Evolutionary conservation across 2,329 filamentous ascomycete genomes (phyloP).

Genomic region (Amauroascus verrucosus): DNA sequence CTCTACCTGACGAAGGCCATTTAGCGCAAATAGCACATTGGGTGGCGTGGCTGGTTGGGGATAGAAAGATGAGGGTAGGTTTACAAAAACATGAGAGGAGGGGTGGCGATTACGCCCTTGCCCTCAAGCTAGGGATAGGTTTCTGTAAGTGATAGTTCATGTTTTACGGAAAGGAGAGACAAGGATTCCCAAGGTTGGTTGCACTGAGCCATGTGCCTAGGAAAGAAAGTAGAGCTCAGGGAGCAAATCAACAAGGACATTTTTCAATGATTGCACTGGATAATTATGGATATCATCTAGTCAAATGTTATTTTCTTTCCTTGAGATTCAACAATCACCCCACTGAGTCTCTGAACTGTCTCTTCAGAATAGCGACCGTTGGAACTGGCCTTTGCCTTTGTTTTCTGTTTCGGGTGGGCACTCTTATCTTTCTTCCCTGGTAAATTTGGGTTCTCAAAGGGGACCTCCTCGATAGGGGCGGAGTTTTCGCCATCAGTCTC

Average conservation of each 20-base stretch:
- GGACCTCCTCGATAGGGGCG: conserved; percentile 13
- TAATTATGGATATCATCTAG: conserved; percentile 26
- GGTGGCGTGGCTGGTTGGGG: no score
- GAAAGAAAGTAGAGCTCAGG: neutral
- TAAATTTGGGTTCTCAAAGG: neutral
- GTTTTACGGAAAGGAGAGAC: no score
- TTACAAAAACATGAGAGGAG: no score
- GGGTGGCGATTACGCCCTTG: no score
- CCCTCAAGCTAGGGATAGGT: no score
- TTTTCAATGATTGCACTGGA: neutral
- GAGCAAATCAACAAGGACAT: neutral
- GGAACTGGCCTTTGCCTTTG: conserved; percentile 27
- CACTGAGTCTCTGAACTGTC: conserved; percentile 57
- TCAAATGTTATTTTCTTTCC: conserved; percentile 81
- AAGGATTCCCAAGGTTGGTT: no score
- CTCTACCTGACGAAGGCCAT: no score
- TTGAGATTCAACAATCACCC: conserved; percentile 64
- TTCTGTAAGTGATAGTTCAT: no score
- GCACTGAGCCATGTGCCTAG: no score
- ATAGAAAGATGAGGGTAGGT: no score
- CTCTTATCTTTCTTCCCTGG: conserved; percentile 23
- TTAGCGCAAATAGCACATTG: no score
- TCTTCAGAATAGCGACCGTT: conserved; percentile 37
- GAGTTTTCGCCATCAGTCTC: conserved; percentile 14
- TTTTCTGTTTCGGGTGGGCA: conserved; percentile 23